Conservation (phyloP, 2,329 filamentous ascomycete species). For the Ceratocystis destructans region DNA sequence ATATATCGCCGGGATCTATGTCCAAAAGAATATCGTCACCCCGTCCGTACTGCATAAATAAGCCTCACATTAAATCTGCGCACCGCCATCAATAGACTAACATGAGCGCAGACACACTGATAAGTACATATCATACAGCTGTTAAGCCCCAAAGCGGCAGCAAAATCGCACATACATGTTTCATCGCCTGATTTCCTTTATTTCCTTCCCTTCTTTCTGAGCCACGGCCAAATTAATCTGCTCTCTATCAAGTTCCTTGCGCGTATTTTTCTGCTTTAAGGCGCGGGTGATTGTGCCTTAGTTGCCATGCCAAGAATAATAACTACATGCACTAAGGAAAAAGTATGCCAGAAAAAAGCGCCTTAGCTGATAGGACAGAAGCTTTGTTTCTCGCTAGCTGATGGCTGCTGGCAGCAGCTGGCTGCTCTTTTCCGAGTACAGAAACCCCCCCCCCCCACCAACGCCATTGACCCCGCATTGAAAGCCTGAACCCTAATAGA, state of each 20-base stretch:
- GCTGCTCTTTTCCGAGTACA: too few species aligned
- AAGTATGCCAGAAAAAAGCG: too few species aligned
- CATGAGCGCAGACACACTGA: background rate
- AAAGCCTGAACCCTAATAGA: background rate
- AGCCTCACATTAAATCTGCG: background rate
- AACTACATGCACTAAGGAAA: too few species aligned
- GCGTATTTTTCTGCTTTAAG: background rate
- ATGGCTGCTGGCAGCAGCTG: too few species aligned
- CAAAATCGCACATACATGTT: background rate
- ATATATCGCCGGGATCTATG: background rate
- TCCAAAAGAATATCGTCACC: conserved; percentile 3
- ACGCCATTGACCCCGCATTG: background rate
- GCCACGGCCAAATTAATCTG: background rate
- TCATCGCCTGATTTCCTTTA: background rate
- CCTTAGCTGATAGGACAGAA: too few species aligned
- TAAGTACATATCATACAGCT: background rate
- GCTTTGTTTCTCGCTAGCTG: too few species aligned
- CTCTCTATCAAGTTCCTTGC: background rate
- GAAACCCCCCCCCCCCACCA: too few species aligned
- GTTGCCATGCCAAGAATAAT: too few species aligned
- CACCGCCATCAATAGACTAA: background rate
- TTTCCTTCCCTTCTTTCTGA: background rate
- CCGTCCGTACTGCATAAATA: background rate
- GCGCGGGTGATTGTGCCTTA: background rate
- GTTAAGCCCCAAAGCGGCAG: background rate